These are phyloP conservation scores for Ophiostoma australiae DNA, from an alignment of 2,329 filamentous ascomycete species.

Conservation along the genomic window DNA sequence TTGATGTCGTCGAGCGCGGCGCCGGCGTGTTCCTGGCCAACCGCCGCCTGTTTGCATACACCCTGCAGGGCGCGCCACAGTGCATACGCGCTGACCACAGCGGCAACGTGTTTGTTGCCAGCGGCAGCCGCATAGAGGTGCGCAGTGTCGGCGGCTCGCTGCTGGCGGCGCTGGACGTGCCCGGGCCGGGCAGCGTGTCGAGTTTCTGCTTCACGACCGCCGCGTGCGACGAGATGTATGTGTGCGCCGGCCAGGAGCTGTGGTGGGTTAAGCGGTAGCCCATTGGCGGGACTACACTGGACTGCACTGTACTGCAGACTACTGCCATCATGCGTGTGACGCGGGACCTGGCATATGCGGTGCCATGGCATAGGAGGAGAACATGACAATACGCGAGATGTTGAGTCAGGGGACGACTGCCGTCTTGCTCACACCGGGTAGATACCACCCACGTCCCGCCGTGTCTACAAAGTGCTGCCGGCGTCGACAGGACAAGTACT, in stretches of 20 bases:
- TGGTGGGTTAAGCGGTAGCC: slow-evolving; percentile 36
- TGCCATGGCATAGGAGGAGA: background rate
- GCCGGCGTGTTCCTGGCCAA: slow-evolving; percentile 43
- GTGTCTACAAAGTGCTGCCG: no score
- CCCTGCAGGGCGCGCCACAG: slow-evolving; percentile 42
- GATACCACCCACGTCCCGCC: background rate
- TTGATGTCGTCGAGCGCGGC: slow-evolving; percentile 40
- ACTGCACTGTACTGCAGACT: no score
- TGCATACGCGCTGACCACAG: slow-evolving; percentile 40
- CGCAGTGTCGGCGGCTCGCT: slow-evolving; percentile 43
- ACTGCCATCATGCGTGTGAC: background rate
- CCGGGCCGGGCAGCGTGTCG: slow-evolving; percentile 37
- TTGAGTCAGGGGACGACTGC: background rate
- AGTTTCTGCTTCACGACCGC: slow-evolving; percentile 42
- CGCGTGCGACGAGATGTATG: slow-evolving; percentile 39
- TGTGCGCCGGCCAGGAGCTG: slow-evolving; percentile 45
- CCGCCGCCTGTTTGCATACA: slow-evolving; percentile 49
- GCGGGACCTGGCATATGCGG: background rate
- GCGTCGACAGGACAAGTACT: no score
- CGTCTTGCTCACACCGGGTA: background rate
- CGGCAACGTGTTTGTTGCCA: slow-evolving; percentile 46
- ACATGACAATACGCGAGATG: background rate
- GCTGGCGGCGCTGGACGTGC: slow-evolving; percentile 40
- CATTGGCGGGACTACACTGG: no score
- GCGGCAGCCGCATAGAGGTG: slow-evolving; percentile 47